phyloP scores from a whole-genome alignment of 805 yeast genomes.

The Barnettozyma wickerhamii region DNA sequence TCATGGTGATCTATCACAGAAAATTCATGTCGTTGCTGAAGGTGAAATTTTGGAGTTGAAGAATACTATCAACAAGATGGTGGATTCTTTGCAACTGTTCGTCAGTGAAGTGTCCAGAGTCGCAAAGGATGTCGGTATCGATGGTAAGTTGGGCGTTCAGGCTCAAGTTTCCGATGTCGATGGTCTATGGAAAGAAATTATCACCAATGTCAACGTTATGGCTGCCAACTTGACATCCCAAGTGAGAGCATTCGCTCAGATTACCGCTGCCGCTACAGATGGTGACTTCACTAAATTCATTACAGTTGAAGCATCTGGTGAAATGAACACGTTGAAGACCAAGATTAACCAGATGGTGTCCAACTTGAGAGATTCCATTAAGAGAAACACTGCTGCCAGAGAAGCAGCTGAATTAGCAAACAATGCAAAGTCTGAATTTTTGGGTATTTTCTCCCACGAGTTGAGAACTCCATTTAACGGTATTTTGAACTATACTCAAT shows the following conservation, averaged over 20 bases:
- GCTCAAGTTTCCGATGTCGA: slow-evolving; percentile 89
- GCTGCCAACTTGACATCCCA: slow-evolving; percentile 91
- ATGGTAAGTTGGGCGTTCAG: slow-evolving; percentile 88
- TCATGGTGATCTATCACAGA: slow-evolving; percentile 87
- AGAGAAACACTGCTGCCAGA: slow-evolving; percentile 88
- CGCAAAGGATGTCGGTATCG: slow-evolving; percentile 90
- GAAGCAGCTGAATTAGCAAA: slow-evolving; percentile 93
- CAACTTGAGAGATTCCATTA: slow-evolving; percentile 82
- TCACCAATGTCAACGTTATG: slow-evolving; percentile 89
- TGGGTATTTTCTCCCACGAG: slow-evolving; percentile 86
- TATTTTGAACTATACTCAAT: slow-evolving; percentile 88
- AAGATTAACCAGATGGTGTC: slow-evolving; percentile 77
- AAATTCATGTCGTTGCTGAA: slow-evolving; percentile 85
- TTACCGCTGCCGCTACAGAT: slow-evolving; percentile 91
- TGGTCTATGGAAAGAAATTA: slow-evolving; percentile 89
- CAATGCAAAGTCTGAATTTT: slow-evolving; percentile 82
- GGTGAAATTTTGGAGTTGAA: slow-evolving; percentile 86
- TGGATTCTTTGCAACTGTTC: slow-evolving; percentile 81
- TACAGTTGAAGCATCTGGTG: slow-evolving; percentile 90
- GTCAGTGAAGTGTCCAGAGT: slow-evolving; percentile 87
- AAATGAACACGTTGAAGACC: slow-evolving; percentile 60
- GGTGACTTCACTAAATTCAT: slow-evolving; percentile 89
- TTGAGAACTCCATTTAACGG: slow-evolving; percentile 92
- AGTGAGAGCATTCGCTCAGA: slow-evolving; percentile 90
- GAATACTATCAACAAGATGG: slow-evolving; percentile 88